Evolutionary conservation across 2,329 filamentous ascomycete genomes (phyloP).

Genomic region (Epichloe scottii): DNA sequence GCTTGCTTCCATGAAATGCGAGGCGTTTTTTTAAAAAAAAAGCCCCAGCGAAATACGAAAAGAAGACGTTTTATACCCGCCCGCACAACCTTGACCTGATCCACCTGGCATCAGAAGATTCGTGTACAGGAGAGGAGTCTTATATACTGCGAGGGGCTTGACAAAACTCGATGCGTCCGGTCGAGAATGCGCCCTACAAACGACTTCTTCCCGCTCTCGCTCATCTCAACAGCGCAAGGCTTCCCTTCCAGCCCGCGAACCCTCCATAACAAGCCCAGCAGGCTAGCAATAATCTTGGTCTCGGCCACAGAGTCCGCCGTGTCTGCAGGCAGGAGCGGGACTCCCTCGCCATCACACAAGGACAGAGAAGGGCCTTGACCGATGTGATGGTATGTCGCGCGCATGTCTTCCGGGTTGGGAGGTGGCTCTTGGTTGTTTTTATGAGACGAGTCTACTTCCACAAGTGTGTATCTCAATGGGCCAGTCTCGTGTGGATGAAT

Average conservation of each 20-base stretch:
- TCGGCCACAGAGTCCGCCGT: not conserved
- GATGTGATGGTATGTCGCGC: not conserved
- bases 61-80: no score
- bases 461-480: not conserved
- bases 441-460: not conserved
- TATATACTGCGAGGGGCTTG: no score
- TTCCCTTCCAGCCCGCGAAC: not conserved
- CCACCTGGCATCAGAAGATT: no score
- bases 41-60: no score
- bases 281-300: not conserved
- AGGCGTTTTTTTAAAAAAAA: no score
- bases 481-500: not conserved
- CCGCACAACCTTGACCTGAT: no score
- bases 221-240: not conserved
- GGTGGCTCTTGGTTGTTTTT: not conserved
- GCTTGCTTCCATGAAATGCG: no score
- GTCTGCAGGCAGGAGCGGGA: not conserved
- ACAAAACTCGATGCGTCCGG: no score
- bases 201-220: not conserved
- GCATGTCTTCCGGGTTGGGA: not conserved
- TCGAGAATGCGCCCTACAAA: not conserved
- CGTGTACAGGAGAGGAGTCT: no score
- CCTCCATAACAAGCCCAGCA: conserved; percentile 1
- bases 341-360: not conserved
- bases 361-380: not conserved